Percentiles rank a stretch among this genome's conserved stretches.
Conservation (phyloP, 2,329 filamentous ascomycete genomes). For the Aspergillus flavus region DNA sequence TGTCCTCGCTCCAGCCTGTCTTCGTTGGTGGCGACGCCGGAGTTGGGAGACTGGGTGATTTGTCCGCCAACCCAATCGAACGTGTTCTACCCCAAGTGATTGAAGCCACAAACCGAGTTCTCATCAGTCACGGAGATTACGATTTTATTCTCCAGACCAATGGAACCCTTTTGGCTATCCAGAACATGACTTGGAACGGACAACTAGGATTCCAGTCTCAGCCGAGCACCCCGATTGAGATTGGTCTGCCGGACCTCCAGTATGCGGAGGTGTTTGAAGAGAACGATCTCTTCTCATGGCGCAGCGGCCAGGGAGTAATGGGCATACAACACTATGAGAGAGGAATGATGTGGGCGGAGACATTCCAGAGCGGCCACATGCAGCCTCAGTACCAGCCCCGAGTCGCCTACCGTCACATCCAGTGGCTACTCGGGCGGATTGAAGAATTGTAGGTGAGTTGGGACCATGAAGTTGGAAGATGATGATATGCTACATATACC, state of each 20-base stretch:
- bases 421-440: slow-evolving; percentile 36
- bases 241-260: slow-evolving; percentile 56
- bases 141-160: slow-evolving; percentile 72
- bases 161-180: slow-evolving; percentile 72
- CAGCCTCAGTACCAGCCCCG: slow-evolving; percentile 67
- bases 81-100: slow-evolving; percentile 48
- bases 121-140: slow-evolving; percentile 74
- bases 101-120: slow-evolving; percentile 66
- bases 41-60: slow-evolving; percentile 38
- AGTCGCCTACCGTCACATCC: slow-evolving; percentile 68
- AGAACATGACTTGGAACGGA: slow-evolving; percentile 83
- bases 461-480: neutral
- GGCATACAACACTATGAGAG: slow-evolving; percentile 74
- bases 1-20: slow-evolving; percentile 44
- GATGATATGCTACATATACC: neutral
- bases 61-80: slow-evolving; percentile 57
- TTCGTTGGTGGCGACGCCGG: slow-evolving; percentile 48
- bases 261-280: slow-evolving; percentile 52
- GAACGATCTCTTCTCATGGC: slow-evolving; percentile 66
- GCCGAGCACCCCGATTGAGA: slow-evolving; percentile 57
- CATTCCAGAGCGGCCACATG: slow-evolving; percentile 41
- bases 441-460: slow-evolving; percentile 25
- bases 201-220: slow-evolving; percentile 67
- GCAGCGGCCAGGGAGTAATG: slow-evolving; percentile 65
- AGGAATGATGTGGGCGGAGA: slow-evolving; percentile 69